Conservation (phyloP, 2,329 filamentous ascomycete genomes). For the Chaetoscypha palmicola region DNA sequence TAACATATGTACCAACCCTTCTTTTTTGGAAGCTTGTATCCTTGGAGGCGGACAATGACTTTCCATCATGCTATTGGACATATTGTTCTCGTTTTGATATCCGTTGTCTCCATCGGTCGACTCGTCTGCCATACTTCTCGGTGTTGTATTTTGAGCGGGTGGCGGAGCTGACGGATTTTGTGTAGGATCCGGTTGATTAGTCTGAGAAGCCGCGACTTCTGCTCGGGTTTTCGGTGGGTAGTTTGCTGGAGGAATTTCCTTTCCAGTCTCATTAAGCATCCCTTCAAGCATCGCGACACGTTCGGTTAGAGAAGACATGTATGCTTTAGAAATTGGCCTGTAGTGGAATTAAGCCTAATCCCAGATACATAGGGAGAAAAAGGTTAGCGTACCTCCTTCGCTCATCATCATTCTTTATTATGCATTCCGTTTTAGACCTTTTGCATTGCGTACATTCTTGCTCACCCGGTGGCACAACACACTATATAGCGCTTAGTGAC, state of each 20-base stretch:
- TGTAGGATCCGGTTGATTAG: conserved; percentile 1
- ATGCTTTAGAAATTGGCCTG: conserved; percentile 51
- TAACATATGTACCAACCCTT: conserved; percentile 42
- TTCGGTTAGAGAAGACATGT: conserved; percentile 50
- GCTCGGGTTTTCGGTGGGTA: conserved; percentile 47
- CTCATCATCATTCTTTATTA: conserved; percentile 53
- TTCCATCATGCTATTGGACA: conserved; percentile 5
- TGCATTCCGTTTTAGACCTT: conserved; percentile 42
- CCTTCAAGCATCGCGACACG: conserved; percentile 45
- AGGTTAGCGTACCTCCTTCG: conserved; percentile 40
- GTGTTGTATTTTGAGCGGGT: conserved; percentile 12
- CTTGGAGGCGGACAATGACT: conserved; percentile 16
- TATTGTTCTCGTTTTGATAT: conserved; percentile 9
- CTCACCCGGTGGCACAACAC: conserved; percentile 47
- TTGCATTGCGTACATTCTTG: conserved; percentile 46
- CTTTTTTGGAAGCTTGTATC: conserved; percentile 37
- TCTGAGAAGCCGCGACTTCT: conserved; percentile 30
- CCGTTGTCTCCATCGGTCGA: conserved; percentile 17
- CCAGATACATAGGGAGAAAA: no score
- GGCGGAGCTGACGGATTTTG: background rate
- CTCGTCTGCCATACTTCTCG: conserved; percentile 13
- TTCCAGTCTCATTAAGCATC: conserved; percentile 44
- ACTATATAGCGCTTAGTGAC: conserved; percentile 33
- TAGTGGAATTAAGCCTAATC: conserved; percentile 9
- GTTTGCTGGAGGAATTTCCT: conserved; percentile 42